phyloP scores from a whole-genome alignment of 495 filamentous ascomycete genomes.

The Neurospora sp. region DNA sequence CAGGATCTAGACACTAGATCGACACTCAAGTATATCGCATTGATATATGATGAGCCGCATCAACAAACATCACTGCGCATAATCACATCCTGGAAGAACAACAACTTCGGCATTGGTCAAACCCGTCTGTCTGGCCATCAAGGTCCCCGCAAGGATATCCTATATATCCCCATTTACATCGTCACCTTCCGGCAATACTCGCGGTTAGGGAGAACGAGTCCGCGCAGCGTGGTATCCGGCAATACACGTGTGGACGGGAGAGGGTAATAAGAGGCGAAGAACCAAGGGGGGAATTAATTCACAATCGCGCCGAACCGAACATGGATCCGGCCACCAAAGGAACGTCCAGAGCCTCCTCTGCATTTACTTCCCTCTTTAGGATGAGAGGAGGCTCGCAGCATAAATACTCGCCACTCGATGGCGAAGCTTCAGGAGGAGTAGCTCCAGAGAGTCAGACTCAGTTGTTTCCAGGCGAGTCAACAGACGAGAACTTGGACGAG shows the following conservation, averaged over 20 bases:
- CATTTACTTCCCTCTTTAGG: background rate
- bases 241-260: background rate
- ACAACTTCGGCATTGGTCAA: background rate
- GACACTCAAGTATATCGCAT: background rate
- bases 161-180: background rate
- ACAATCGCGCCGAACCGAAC: background rate
- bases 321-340: background rate
- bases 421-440: background rate
- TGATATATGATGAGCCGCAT: background rate
- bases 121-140: background rate
- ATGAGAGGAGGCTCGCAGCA: background rate
- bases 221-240: background rate
- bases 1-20: background rate
- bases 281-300: background rate
- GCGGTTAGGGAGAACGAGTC: background rate
- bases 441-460: background rate
- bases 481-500: background rate
- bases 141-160: background rate
- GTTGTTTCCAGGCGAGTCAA: background rate
- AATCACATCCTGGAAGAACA: background rate
- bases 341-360: background rate
- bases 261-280: background rate
- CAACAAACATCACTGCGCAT: background rate
- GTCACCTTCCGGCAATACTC: background rate
- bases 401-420: background rate